Evolutionary conservation across 1,284 basidiomycete species (phyloP).

Genomic region (Leccinum subspadiceum): DNA sequence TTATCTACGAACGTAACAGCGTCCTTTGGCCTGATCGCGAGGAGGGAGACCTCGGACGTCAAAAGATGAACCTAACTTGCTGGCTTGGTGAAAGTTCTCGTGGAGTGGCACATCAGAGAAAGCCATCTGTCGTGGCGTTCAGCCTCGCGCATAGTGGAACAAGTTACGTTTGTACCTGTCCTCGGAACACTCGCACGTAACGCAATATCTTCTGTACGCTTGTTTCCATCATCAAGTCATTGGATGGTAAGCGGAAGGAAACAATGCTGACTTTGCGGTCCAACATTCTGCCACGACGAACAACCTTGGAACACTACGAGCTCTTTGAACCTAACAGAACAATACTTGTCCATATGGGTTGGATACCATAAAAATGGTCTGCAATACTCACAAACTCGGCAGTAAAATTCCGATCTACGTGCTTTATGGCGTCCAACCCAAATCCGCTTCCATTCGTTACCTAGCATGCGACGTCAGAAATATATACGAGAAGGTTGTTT

Average conservation of each 20-base stretch:
- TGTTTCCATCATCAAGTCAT: constrained; percentile 1
- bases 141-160: not conserved
- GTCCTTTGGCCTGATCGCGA: constrained; percentile 58
- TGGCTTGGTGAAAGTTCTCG: constrained; percentile 66
- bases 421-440: constrained; percentile 87
- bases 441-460: constrained; percentile 82
- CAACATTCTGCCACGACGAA: constrained; percentile 78
- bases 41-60: constrained; percentile 62
- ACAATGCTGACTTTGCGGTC: constrained; percentile 55
- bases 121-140: not conserved
- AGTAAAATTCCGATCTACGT: constrained; percentile 68
- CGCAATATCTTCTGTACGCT: constrained; percentile 54
- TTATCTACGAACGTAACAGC: constrained; percentile 84
- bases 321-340: constrained; percentile 46
- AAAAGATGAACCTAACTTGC: constrained; percentile 54
- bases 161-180: constrained; percentile 44
- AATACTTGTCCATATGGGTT: not conserved
- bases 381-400: constrained; percentile 55
- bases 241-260: constrained; percentile 1
- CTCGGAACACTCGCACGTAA: constrained; percentile 59
- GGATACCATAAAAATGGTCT: not conserved
- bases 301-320: constrained; percentile 47
- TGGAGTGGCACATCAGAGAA: constrained; percentile 80
- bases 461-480: constrained; percentile 35
- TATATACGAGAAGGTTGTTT: not conserved